Evolutionary conservation across 345 rosid species (phyloP), one percentile per base, ranked within the genome.

Genomic region (Populus deltoides): DNA sequence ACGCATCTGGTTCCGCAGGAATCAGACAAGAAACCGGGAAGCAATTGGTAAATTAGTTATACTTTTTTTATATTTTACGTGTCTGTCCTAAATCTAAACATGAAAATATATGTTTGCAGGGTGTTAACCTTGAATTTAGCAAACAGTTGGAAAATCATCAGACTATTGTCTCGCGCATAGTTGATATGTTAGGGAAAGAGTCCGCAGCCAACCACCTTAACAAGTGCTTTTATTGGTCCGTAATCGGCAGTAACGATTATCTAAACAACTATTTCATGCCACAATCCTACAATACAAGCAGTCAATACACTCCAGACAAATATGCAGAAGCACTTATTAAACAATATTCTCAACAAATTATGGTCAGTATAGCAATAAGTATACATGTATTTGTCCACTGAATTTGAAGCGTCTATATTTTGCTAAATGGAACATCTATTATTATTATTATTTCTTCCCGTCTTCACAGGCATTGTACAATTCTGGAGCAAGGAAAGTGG

Each of bases 231-330:
- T 75, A 75, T 20, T 33, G 51, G 27, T 71, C 76, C 24, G 79
- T 16, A 24, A 35, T 75, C 24, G 83, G 83, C 29, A 47, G 27
- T 38, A 80, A 80, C 13, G 80, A 80, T 6, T 80, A 80, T 69
- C 25, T 80, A 3, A 71, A 71, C 47, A 81, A 76, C n/a, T 81
- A 71, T 70, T 76, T 70, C 67, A n/a, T 81, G 80, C 86, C 84
- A 7, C 49, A 68, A 12, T 73, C 22, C 41, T 36, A 29, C 31
- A 65, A 63, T 1, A 20, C 81, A 10, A 81, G 84, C 67, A 63
- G 9, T 41, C 51, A 1, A 6, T 78, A 75, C 47, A 73, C 72
- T 1, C 82, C 68, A 0, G 76, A 81, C 1, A 63, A 79, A 47
- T 86, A 77, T 11, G 81, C 87, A 2, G 7, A 66, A 27, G 62